Evolutionary conservation across 2,329 filamentous ascomycete genomes (phyloP), one percentile per base, ranked within the genome.

Genomic region (Dothistroma septosporum): DNA sequence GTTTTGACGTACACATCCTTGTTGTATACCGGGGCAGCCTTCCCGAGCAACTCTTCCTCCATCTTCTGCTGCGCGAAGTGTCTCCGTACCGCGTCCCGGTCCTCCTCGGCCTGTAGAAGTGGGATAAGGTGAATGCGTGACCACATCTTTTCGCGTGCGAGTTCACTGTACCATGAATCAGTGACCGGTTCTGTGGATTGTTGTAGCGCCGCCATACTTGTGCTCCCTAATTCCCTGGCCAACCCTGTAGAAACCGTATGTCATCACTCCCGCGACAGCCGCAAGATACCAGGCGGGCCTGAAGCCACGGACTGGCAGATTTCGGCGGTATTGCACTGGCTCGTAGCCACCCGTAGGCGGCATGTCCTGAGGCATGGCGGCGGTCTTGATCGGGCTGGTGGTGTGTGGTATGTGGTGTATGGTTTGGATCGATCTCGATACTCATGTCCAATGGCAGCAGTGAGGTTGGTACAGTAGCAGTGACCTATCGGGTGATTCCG

Each of bases 141-240:
- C 94, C 94, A 99, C 86, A 96, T 94, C 83, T 97, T 99, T 75
- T 99, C 94, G 71, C 94, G 91, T 65, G 87, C 90, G 68, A 96
- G 87, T 79, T 99, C 94, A 74, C 92, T 97, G 71, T 60, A 28
- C 6, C 11, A n/a, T 31, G 33, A 28, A 63, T 70, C 61, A 69
- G 66, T 22, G 35, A 28, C 21, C 14, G 22, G 47, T n/a, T 28
- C 37, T 12, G 5, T 8, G 1, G 37, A 16, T 6, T 19, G 6
- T n/a, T 28, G 10, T 16, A 28, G 2, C 24, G 28, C 10, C 24
- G 11, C 32, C 67, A 44, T 85, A 97, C 93, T 96, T 93, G 76
- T 91, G 88, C 79, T 99, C 94, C 70, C 91, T 85, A 69, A 93
- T 89, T 60, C 92, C 93, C 75, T 88, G 80, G 68, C 90, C 88